phyloP scores from a whole-genome alignment of 164 flowering plant species.

The Aristolochia contorta region DNA sequence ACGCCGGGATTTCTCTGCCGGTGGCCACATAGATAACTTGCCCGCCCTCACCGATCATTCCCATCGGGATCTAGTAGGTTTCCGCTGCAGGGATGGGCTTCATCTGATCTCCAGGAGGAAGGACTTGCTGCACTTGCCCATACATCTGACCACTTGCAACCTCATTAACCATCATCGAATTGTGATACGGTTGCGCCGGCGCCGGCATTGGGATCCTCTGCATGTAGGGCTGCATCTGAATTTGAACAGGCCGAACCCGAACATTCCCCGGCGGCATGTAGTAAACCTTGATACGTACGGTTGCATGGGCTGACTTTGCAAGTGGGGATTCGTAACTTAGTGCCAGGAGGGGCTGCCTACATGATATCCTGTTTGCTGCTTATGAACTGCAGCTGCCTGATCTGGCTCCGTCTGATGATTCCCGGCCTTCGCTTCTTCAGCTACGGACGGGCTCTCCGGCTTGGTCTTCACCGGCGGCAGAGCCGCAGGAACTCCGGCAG shows the following conservation, averaged over 20 bases:
- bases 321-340: slow-evolving; percentile 31
- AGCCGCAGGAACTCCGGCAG: slow-evolving; percentile 26
- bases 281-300: slow-evolving; percentile 47
- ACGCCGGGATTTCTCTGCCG: slow-evolving; percentile 23
- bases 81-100: slow-evolving; percentile 18
- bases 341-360: slow-evolving; percentile 34
- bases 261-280: slow-evolving; percentile 37
- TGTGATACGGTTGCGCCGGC: slow-evolving; percentile 21
- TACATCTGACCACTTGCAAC: slow-evolving; percentile 32
- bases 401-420: slow-evolving; percentile 15
- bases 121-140: slow-evolving; percentile 20
- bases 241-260: slow-evolving; percentile 30
- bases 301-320: slow-evolving; percentile 26
- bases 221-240: slow-evolving; percentile 28
- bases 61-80: slow-evolving; percentile 10
- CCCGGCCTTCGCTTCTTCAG: slow-evolving; percentile 12
- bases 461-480: slow-evolving; percentile 61
- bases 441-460: slow-evolving; percentile 22
- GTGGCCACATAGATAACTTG: slow-evolving; percentile 45
- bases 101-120: slow-evolving; percentile 8
- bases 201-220: slow-evolving; percentile 11
- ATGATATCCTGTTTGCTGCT: slow-evolving; percentile 22
- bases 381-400: slow-evolving; percentile 13
- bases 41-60: slow-evolving; percentile 26
- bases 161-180: slow-evolving; percentile 24